A percentile compares a stretch with the other conserved stretches of the same genome.
Conservation (phyloP, 345 rosid species). For the Camelina neglecta region DNA sequence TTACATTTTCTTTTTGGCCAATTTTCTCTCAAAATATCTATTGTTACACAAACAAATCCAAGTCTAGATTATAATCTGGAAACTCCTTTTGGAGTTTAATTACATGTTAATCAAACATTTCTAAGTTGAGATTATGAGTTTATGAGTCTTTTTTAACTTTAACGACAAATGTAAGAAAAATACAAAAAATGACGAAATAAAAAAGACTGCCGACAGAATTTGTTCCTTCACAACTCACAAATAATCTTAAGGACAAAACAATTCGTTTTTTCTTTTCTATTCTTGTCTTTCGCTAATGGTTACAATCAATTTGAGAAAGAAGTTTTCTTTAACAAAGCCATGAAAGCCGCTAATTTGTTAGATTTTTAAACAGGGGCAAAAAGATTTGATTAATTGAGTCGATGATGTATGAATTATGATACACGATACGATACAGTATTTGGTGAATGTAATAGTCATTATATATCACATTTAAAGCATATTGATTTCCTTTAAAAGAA, state of each 20-base stretch:
- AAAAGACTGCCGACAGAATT: slow-evolving; percentile 41
- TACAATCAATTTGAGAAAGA: slow-evolving; percentile 19
- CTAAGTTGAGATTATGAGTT: background rate
- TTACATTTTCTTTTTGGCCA: background rate
- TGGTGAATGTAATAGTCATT: slow-evolving; percentile 5
- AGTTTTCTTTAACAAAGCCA: slow-evolving; percentile 38
- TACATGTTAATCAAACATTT: background rate
- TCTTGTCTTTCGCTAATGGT: slow-evolving; percentile 23
- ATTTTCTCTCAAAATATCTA: background rate
- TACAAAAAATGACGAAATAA: background rate
- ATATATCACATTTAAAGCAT: background rate
- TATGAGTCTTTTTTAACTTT: background rate
- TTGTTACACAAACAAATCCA: background rate
- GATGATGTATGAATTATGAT: slow-evolving; percentile 11
- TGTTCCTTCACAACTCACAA: slow-evolving; percentile 27
- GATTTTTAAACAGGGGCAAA: slow-evolving; percentile 16
- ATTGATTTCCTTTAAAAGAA: background rate
- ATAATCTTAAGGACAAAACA: background rate
- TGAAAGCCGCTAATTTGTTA: slow-evolving; percentile 30
- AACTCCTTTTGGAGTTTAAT: background rate
- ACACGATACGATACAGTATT: background rate
- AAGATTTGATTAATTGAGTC: slow-evolving; percentile 23
- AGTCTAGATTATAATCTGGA: background rate
- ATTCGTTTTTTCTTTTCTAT: background rate
- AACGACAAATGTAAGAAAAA: slow-evolving; percentile 9